Base-by-base conservation (phyloP, 768 basidiomycete species). In the Mycena sanguinolenta region DNA sequence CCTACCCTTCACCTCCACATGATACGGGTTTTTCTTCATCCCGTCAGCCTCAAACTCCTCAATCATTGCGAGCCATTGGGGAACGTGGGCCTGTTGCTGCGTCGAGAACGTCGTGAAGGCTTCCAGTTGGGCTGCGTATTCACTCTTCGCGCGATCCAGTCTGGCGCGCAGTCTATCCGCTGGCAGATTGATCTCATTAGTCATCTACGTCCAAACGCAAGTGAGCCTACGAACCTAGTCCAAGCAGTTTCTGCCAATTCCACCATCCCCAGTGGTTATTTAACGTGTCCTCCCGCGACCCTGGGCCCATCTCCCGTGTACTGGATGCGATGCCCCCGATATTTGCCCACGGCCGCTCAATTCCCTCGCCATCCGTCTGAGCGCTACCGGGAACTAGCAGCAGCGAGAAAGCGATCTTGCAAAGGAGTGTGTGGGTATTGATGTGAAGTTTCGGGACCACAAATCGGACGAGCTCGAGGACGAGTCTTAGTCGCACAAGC, bases 221-320 rank as follows among this genome's bases (percentile, higher is more conserved):
- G 14, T 38, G 8, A 38, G 36, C 2, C 2, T 5, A 71, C 74
- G 39, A 23, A 80, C 77, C 75, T 4, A 83, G 38, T 19, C 62
- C 54, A 5, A 74, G 42, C 0, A 73, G 53, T 57, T 81, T 82
- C 21, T 63, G 59, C 77, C 78, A 81, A 50, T 82, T 82, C 54
- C 69, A 74, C 30, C 74, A 70, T 0, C 68, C 73, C 61, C 77
- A 81, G 27, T 79, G 77, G 30, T 75, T 74, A 58, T 81, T 77
- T 2, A 82, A 38, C 0, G 67, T 71, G 30, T 82, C 80, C 0
- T 69, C 69, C 6, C 77, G 65, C 2, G 74, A 74, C 2, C 79
- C 81, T 7, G 79, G 79, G 0, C 71, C n/a, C n/a, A n/a, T n/a
- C n/a, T n/a, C n/a, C n/a, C n/a, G n/a, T n/a, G n/a, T n/a, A n/a